A percentile compares a stretch with the other conserved stretches of the same genome.
Conservation (phyloP, 2,329 filamentous ascomycete genomes). For the Colletotrichum tropicale region DNA sequence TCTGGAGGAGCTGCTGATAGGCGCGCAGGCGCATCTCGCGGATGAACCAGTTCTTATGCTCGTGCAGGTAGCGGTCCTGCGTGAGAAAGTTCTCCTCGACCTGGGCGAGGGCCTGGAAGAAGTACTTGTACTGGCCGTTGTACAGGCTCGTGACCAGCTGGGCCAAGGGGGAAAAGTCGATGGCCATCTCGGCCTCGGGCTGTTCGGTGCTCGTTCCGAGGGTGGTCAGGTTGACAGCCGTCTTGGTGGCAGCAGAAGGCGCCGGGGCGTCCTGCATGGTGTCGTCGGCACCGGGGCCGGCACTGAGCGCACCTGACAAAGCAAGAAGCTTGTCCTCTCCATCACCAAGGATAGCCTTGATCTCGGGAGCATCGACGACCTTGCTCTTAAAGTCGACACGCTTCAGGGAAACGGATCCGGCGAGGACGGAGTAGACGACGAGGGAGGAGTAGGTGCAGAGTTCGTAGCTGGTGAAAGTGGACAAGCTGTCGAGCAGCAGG, state of each 20-base stretch:
- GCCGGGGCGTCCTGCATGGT: slow-evolving; percentile 67
- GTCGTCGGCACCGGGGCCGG: slow-evolving; percentile 81
- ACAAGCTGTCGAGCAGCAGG: slow-evolving; percentile 93
- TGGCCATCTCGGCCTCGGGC: slow-evolving; percentile 77
- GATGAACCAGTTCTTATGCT: slow-evolving; percentile 97
- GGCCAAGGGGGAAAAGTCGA: slow-evolving; percentile 89
- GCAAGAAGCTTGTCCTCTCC: slow-evolving; percentile 87
- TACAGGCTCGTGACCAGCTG: slow-evolving; percentile 91
- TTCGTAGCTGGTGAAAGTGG: slow-evolving; percentile 98
- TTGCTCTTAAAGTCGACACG: slow-evolving; percentile 99
- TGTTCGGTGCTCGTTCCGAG: slow-evolving; percentile 73
- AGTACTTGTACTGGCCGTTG: slow-evolving; percentile 89
- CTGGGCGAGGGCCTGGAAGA: slow-evolving; percentile 86
- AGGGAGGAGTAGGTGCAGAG: slow-evolving; percentile 95
- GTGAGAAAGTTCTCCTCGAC: slow-evolving; percentile 95
- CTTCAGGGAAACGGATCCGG: slow-evolving; percentile 92
- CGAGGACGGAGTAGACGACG: slow-evolving; percentile 94
- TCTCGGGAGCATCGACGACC: slow-evolving; percentile 97
- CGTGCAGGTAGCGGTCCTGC: slow-evolving; percentile 92
- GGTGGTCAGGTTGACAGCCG: slow-evolving; percentile 86
- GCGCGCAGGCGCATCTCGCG: slow-evolving; percentile 96
- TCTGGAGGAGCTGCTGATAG: slow-evolving; percentile 96
- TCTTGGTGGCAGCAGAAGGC: slow-evolving; percentile 51
- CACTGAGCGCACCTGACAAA: slow-evolving; percentile 78
- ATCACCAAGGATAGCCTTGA: slow-evolving; percentile 93